Conservation (phyloP, 345 rosid genomes). For the Populus euphratica region DNA sequence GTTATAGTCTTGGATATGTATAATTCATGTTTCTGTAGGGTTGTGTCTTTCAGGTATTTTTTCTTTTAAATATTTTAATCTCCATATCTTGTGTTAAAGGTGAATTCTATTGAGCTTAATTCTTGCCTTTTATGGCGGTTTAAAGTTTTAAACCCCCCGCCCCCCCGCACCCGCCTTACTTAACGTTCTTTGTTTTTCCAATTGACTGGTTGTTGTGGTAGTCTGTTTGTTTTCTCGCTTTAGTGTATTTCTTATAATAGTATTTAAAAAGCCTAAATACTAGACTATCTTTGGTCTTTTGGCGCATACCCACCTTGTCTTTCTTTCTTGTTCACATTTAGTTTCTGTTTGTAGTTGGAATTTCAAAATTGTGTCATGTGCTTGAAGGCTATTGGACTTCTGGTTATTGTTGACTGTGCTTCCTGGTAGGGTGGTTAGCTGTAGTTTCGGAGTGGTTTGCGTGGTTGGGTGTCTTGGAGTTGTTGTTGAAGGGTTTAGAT, state of each 20-base stretch:
- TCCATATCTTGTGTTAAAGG: no score
- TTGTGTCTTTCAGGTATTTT: neutral
- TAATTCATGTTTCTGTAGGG: neutral
- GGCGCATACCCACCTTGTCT: slow-evolving; percentile 1
- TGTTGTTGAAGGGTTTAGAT: neutral
- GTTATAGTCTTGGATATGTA: neutral
- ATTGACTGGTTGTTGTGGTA: slow-evolving; percentile 27
- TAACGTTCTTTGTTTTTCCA: slow-evolving; percentile 12
- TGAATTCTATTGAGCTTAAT: neutral
- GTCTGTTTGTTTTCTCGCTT: neutral
- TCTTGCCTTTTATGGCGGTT: neutral
- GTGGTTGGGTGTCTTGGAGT: neutral
- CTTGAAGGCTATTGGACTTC: neutral
- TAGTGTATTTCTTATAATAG: neutral
- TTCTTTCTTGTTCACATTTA: neutral
- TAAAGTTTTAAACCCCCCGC: neutral
- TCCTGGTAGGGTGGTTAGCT: neutral
- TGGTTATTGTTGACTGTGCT: neutral
- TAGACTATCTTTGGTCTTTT: neutral
- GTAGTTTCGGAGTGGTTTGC: neutral
- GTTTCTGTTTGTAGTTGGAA: neutral
- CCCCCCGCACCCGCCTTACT: neutral
- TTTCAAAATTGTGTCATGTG: neutral
- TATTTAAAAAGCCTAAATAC: neutral
- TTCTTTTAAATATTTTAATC: neutral